Base-by-base conservation (phyloP, 257 asterid species). In the Cynanchum wilfordii region DNA sequence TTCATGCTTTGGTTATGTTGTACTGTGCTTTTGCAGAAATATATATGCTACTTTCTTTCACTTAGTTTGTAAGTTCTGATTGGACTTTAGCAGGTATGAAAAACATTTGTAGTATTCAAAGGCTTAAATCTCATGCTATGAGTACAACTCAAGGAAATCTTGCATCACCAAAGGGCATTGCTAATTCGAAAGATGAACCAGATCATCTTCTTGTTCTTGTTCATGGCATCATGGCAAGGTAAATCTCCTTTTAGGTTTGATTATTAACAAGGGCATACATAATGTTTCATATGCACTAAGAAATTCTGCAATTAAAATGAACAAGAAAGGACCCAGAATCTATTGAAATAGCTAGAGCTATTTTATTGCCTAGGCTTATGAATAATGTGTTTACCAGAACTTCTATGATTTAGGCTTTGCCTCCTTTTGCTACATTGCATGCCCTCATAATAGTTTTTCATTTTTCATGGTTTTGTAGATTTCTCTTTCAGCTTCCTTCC, bases 191-290 rank as follows among this genome's bases (percentile, higher is more conserved):
- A 66, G 88, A 86, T 73, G 84, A 90, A 78, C 96, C 96, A 0
- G 90, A 89, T 69, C 98, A 93, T 88, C 98, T 93, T 81, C 90
- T 91, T 75, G 96, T 93, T 83, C 98, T 93, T 76, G 97, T 93
- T 81, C 98, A 93, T 75, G 98, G 97, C 75, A 91, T 93, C 79
- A 69, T 93, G 85, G 98, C 92, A 49, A 87, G 97, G 97, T 91
- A 80, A 69, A 27, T 57, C 36, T 58, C 30, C 17, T 42, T 20
- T 33, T 51, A 17, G 30, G 7, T 44, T 72, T 45, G 4, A 24
- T 12, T 40, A 42, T 29, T 24, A 10, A 25, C 5, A 25, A 30
- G 36, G 11, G 64, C n/a, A 3, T 42, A 44, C 1, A 51, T 29
- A 15, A 40, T 25, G 1, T 45, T 42, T 36, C 16, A 17, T 66